A percentile compares a stretch with the other conserved stretches of the same genome.
Conservation (phyloP, 768 basidiomycete genomes). For the Hericium erinaceus region DNA sequence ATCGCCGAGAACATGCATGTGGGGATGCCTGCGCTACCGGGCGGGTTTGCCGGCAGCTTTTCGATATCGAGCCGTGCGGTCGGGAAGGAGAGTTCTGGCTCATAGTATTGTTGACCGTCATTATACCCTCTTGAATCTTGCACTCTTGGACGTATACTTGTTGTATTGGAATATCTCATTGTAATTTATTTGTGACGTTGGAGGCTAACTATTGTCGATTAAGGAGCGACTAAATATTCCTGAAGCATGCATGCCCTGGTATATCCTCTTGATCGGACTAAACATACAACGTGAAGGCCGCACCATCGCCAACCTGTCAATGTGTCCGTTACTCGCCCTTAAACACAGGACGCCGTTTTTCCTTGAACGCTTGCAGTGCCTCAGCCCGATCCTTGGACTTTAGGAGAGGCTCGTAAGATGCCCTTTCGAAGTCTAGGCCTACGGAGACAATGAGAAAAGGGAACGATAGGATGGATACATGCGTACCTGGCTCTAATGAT, state of each 20-base stretch:
- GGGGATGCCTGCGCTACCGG: conserved; percentile 48
- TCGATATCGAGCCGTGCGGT: conserved; percentile 37
- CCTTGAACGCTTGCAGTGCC: conserved; percentile 78
- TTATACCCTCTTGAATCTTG: neutral
- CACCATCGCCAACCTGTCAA: too few species aligned
- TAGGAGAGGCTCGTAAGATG: conserved; percentile 75
- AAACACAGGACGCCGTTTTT: conserved; percentile 73
- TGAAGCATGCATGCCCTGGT: too few species aligned
- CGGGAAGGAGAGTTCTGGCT: conserved; percentile 15
- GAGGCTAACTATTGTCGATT: too few species aligned
- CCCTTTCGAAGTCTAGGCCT: conserved; percentile 91
- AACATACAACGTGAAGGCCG: too few species aligned
- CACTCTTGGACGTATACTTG: neutral
- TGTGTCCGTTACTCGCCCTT: conserved; percentile 52
- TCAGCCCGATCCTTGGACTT: conserved; percentile 69
- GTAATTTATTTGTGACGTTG: too few species aligned
- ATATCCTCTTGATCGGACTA: too few species aligned
- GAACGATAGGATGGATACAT: neutral
- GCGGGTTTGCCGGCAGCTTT: conserved; percentile 46
- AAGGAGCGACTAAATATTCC: too few species aligned
- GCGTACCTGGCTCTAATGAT: conserved; percentile 61
- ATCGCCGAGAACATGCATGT: conserved; percentile 42
- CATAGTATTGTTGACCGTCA: neutral
- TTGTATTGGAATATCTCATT: neutral
- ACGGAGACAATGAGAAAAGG: neutral